Evolutionary conservation across 2,329 filamentous ascomycete species (phyloP).

Genomic region (Penicillium sp.): DNA sequence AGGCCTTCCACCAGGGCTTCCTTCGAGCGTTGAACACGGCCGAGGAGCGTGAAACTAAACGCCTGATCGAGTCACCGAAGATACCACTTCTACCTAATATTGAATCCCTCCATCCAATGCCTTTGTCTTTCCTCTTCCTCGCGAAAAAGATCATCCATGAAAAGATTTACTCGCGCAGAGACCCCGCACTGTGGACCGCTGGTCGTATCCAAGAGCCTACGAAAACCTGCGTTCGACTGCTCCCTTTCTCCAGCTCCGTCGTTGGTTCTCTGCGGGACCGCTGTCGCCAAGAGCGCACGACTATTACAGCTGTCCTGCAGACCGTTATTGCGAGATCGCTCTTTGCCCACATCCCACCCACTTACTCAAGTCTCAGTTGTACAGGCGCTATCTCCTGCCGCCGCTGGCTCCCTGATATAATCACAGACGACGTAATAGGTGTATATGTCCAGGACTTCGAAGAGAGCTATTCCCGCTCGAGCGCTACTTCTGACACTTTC

Average conservation of each 20-base stretch:
- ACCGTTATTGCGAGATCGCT: slow-evolving; percentile 38
- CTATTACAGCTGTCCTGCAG: slow-evolving; percentile 41
- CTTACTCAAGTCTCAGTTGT: slow-evolving; percentile 31
- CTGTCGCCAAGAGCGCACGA: slow-evolving; percentile 39
- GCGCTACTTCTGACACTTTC: slow-evolving; percentile 18
- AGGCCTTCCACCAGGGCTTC: slow-evolving; percentile 45
- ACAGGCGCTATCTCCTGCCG: slow-evolving; percentile 39
- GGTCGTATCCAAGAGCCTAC: slow-evolving; percentile 22
- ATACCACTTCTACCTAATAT: slow-evolving; percentile 39
- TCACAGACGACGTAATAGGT: slow-evolving; percentile 38
- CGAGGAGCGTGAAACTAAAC: slow-evolving; percentile 16
- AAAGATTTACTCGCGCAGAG: slow-evolving; percentile 28
- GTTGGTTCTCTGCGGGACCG: slow-evolving; percentile 29
- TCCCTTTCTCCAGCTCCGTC: slow-evolving; percentile 30
- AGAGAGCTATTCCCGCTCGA: slow-evolving; percentile 27
- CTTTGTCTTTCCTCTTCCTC: slow-evolving; percentile 37
- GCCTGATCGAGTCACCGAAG: slow-evolving; percentile 21
- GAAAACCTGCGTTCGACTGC: slow-evolving; percentile 27
- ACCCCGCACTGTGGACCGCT: slow-evolving; percentile 37
- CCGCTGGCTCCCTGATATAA: slow-evolving; percentile 32
- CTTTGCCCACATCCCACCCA: slow-evolving; percentile 29
- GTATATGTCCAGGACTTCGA: slow-evolving; percentile 36
- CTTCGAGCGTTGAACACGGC: slow-evolving; percentile 32
- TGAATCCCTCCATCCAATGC: slow-evolving; percentile 40
- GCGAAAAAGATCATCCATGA: slow-evolving; percentile 31